Conservation (phyloP, 768 basidiomycete genomes). For the Steccherinum ochraceum region DNA sequence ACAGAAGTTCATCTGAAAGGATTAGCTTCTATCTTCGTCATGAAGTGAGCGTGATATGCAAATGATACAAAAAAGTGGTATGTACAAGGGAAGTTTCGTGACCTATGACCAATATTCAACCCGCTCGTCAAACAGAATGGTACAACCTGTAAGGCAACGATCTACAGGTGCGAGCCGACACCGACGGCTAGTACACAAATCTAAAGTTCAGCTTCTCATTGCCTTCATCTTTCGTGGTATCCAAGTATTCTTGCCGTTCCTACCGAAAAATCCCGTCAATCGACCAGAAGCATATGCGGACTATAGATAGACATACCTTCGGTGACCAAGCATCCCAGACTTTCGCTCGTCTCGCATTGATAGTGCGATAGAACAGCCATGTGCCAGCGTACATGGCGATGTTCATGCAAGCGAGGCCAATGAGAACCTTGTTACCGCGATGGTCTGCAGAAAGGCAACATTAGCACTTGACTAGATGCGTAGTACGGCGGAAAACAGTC, state of each 20-base stretch:
- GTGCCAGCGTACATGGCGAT: conserved; percentile 44
- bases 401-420: conserved; percentile 48
- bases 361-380: conserved; percentile 47
- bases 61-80: no score
- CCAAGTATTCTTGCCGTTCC: conserved; percentile 56
- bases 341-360: conserved; percentile 43
- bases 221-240: conserved; percentile 54
- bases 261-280: conserved; percentile 13
- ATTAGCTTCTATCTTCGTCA: no score
- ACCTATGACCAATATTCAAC: no score
- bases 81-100: no score
- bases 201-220: conserved; percentile 57
- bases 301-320: conserved; percentile 28
- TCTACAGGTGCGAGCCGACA: no score
- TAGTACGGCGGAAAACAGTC: not conserved
- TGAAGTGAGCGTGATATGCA: no score
- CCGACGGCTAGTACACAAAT: conserved; percentile 61
- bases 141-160: no score
- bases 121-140: no score
- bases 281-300: not conserved
- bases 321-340: conserved; percentile 46
- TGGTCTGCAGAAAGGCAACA: conserved; percentile 36
- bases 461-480: not conserved
- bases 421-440: conserved; percentile 50
- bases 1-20: no score